Conservation (phyloP, 169 alveolate species). For the Fabrea salina region DNA sequence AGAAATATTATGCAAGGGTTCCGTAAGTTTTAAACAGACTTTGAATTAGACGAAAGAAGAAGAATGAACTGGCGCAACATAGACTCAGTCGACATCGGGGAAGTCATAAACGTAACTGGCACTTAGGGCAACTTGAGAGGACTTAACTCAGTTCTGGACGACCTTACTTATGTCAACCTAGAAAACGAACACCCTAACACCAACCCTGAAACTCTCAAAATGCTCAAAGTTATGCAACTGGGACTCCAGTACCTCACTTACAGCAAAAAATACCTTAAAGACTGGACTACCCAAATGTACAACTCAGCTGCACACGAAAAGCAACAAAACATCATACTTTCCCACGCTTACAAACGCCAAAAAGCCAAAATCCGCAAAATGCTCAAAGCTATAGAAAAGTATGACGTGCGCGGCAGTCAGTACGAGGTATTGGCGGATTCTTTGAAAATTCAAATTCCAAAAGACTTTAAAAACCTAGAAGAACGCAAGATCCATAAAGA, state of each 20-base stretch:
- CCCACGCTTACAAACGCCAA: neutral
- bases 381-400: slow-evolving; percentile 3
- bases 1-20: neutral
- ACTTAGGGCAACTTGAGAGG: slow-evolving; percentile 19
- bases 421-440: neutral
- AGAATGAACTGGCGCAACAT: slow-evolving; percentile 21
- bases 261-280: neutral
- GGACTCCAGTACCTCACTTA: slow-evolving; percentile 1
- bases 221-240: slow-evolving; percentile 16
- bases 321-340: neutral
- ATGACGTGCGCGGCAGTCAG: neutral
- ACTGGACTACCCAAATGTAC: neutral
- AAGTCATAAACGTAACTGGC: neutral
- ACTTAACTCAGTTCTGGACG: slow-evolving; percentile 6
- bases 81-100: neutral
- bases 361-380: neutral
- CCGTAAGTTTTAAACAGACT: slow-evolving; percentile 14
- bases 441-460: slow-evolving; percentile 3
- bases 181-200: slow-evolving; percentile 11
- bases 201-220: slow-evolving; percentile 25
- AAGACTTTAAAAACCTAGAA: neutral
- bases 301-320: neutral
- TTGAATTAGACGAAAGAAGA: neutral
- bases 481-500: neutral
- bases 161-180: slow-evolving; percentile 14